Conservation (phyloP, 2,329 filamentous ascomycete genomes). For the Curvularia eragrostidis region DNA sequence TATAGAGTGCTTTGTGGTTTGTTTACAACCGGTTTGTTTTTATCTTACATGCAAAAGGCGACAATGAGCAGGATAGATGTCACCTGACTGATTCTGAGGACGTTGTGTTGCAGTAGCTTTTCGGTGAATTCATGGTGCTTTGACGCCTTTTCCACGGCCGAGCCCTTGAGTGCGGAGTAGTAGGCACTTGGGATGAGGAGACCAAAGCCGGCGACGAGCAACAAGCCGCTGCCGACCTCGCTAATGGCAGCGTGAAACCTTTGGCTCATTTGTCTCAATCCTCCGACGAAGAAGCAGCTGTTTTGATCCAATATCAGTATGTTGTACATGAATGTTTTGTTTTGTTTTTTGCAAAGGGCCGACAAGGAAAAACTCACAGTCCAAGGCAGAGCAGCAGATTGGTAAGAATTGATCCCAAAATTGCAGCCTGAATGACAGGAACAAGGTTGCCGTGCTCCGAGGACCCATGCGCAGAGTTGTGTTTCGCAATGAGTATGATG, state of each 20-base stretch:
- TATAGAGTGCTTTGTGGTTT: background rate
- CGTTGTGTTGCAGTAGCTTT: slow-evolving; percentile 42
- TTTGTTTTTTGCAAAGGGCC: too few species aligned
- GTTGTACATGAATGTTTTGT: too few species aligned
- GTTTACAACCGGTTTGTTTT: background rate
- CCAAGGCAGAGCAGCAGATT: slow-evolving; percentile 83
- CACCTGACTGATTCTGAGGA: slow-evolving; percentile 46
- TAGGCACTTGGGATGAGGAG: slow-evolving; percentile 46
- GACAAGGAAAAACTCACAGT: slow-evolving; percentile 42
- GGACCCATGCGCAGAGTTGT: slow-evolving; percentile 49
- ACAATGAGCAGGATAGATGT: slow-evolving; percentile 47
- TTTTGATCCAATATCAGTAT: background rate
- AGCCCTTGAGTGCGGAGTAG: slow-evolving; percentile 54
- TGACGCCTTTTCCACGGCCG: slow-evolving; percentile 32
- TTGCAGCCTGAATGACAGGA: slow-evolving; percentile 79
- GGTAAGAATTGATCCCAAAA: slow-evolving; percentile 81
- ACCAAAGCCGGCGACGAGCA: slow-evolving; percentile 75
- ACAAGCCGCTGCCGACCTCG: slow-evolving; percentile 77
- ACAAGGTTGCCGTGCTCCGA: slow-evolving; percentile 51
- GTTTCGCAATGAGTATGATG: slow-evolving; percentile 71
- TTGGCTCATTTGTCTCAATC: slow-evolving; percentile 71
- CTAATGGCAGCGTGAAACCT: slow-evolving; percentile 77
- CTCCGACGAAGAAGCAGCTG: slow-evolving; percentile 79
- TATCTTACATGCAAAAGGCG: slow-evolving; percentile 48
- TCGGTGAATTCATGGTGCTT: slow-evolving; percentile 45